Conservation (phyloP, 208 protist genomes). For the Leptomonas pyrrhocoris region DNA sequence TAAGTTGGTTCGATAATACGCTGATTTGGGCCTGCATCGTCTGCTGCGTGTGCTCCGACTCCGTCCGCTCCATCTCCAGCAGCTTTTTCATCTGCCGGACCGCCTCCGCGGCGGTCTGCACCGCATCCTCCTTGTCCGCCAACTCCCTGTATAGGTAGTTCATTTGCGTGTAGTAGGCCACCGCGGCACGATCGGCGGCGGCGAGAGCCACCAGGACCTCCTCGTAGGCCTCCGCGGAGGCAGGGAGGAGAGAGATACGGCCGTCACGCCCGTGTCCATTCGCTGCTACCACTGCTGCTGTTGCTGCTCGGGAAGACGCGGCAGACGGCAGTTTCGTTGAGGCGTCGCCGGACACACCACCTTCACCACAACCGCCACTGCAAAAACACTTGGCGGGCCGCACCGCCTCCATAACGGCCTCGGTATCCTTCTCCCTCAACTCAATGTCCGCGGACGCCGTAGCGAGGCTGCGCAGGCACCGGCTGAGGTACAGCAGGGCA, state of each 20-base stretch:
- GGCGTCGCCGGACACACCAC: not conserved
- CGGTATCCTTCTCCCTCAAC: not conserved
- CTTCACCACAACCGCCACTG: not conserved
- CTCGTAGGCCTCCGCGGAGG: slow-evolving; percentile 33
- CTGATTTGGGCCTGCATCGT: slow-evolving; percentile 74
- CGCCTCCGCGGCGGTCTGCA: slow-evolving; percentile 40
- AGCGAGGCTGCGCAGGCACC: slow-evolving; percentile 25
- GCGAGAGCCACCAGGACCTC: slow-evolving; percentile 63
- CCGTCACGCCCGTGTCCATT: not conserved
- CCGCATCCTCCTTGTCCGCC: slow-evolving; percentile 52
- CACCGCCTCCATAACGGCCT: not conserved
- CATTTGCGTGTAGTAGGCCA: slow-evolving; percentile 76
- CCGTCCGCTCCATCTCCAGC: slow-evolving; percentile 46
- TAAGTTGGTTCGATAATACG: slow-evolving; percentile 72
- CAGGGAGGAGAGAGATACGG: not conserved
- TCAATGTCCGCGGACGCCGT: slow-evolving; percentile 16
- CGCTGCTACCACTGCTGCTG: not conserved
- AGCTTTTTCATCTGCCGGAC: slow-evolving; percentile 38
- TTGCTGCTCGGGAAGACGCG: not conserved
- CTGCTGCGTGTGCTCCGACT: slow-evolving; percentile 50
- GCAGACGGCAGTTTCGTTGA: not conserved
- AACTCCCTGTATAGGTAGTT: slow-evolving; percentile 61
- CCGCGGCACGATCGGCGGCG: slow-evolving; percentile 70
- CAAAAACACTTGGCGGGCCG: not conserved
- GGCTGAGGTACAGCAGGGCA: slow-evolving; percentile 46